These are phyloP conservation scores for Volvariella volvacea DNA, from an alignment of 1,284 basidiomycete species.

Conservation along the genomic window DNA sequence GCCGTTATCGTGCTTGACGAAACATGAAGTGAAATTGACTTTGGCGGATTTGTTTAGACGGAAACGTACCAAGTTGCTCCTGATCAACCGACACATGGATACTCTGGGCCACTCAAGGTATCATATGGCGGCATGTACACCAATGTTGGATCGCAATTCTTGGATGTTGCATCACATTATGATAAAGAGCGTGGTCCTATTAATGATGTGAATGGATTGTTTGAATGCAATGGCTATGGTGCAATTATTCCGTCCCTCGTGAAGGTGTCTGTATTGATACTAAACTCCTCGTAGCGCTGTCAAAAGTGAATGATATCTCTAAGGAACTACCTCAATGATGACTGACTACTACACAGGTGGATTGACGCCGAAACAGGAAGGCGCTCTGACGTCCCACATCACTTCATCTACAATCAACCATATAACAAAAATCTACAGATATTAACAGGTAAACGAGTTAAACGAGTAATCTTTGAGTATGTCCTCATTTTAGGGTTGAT, in stretches of 20 bases:
- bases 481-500: neutral
- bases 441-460: constrained; percentile 32
- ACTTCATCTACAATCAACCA: constrained; percentile 48
- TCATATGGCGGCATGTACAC: constrained; percentile 18
- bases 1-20: neutral
- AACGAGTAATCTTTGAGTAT: constrained; percentile 45
- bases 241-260: too few relatives aligned
- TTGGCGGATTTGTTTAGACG: constrained; percentile 9
- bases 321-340: too few relatives aligned
- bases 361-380: constrained; percentile 43
- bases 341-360: too few relatives aligned
- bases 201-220: constrained; percentile 20
- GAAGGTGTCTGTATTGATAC: too few relatives aligned
- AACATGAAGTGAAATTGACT: neutral
- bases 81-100: constrained; percentile 17
- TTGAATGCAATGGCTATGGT: constrained; percentile 19
- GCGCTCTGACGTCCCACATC: constrained; percentile 52
- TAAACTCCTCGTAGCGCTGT: too few relatives aligned
- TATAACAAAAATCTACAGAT: constrained; percentile 36
- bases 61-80: constrained; percentile 18
- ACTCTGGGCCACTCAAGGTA: constrained; percentile 23
- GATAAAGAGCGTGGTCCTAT: constrained; percentile 17
- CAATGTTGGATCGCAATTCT: constrained; percentile 19
- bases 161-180: constrained; percentile 20
- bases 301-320: too few relatives aligned